These are phyloP conservation scores for Falciphora oryzae DNA, from an alignment of 2,329 filamentous ascomycete species.

Conservation along the genomic window DNA sequence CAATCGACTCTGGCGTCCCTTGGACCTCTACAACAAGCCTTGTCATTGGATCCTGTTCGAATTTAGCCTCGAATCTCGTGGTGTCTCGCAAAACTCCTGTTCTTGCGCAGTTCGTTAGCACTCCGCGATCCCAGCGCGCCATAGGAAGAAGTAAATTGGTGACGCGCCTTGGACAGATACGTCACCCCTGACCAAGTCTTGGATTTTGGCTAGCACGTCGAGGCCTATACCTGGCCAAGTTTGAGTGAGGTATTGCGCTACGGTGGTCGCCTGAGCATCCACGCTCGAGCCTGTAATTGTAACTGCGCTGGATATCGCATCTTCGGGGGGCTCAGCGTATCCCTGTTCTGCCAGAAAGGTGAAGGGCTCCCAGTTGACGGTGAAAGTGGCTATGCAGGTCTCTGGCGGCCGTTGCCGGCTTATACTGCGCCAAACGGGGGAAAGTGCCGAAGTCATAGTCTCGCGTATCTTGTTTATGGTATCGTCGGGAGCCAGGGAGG, in stretches of 20 bases:
- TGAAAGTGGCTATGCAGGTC: not conserved
- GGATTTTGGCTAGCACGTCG: not conserved
- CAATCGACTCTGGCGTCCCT: not conserved
- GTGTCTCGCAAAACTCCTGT: not conserved
- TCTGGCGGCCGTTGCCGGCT: not conserved
- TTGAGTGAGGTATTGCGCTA: not conserved
- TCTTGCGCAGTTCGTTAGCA: not conserved
- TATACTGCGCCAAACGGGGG: not conserved
- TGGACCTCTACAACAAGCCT: not conserved
- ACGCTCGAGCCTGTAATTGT: not conserved
- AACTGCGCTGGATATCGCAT: not conserved
- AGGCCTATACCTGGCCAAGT: not conserved
- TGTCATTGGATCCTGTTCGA: not conserved
- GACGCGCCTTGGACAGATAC: not conserved
- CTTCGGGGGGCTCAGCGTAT: not conserved
- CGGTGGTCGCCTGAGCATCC: not conserved
- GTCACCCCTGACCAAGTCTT: not conserved
- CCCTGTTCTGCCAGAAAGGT: not conserved
- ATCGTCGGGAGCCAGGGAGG: not conserved
- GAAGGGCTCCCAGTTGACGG: not conserved
- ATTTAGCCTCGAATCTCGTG: not conserved
- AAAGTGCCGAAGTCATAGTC: not conserved
- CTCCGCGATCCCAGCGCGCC: no score
- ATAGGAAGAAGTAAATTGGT: not conserved
- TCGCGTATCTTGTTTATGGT: not conserved